Evolutionary conservation across 768 basidiomycete species (phyloP).

Genomic region (Rhodotorula babjevae): DNA sequence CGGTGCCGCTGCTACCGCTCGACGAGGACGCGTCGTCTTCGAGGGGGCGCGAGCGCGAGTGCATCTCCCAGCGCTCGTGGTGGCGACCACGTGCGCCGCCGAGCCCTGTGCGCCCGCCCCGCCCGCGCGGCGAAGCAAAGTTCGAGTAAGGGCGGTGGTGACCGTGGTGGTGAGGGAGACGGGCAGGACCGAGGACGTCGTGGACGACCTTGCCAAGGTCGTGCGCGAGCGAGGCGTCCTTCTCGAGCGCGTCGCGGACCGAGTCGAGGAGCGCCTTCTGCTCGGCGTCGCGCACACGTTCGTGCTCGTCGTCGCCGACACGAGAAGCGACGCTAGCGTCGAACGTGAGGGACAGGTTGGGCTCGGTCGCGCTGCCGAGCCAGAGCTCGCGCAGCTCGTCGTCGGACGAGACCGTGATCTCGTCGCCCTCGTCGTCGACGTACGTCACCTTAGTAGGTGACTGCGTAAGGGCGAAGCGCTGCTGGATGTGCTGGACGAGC

Average conservation of each 20-base stretch:
- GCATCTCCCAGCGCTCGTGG: background rate
- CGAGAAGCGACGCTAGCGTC: rapidly evolving
- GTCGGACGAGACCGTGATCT: slow-evolving; percentile 1
- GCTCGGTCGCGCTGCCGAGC: background rate
- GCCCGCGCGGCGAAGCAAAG: background rate
- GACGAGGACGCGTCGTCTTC: too few relatives aligned
- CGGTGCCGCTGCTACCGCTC: background rate
- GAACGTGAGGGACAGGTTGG: background rate
- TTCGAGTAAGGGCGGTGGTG: background rate
- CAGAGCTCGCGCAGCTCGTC: slow-evolving; percentile 1
- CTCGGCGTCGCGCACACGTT: background rate
- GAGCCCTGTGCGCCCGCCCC: too few relatives aligned
- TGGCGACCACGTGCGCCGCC: too few relatives aligned
- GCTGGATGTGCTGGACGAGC: background rate
- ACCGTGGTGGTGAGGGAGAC: background rate
- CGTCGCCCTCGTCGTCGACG: slow-evolving; percentile 5
- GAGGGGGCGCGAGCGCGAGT: too few relatives aligned
- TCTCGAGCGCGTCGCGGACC: slow-evolving; percentile 1
- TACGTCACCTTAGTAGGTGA: background rate
- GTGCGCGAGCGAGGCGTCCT: background rate
- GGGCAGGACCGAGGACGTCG: background rate
- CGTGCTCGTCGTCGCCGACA: background rate
- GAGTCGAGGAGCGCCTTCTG: background rate
- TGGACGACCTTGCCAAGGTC: slow-evolving; percentile 3
- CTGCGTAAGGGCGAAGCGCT: slow-evolving; percentile 4